Percentiles rank a stretch among this genome's conserved stretches.
phyloP scores from a whole-genome alignment of 139 green algal genomes.

The Ettlia oleoabundans region DNA sequence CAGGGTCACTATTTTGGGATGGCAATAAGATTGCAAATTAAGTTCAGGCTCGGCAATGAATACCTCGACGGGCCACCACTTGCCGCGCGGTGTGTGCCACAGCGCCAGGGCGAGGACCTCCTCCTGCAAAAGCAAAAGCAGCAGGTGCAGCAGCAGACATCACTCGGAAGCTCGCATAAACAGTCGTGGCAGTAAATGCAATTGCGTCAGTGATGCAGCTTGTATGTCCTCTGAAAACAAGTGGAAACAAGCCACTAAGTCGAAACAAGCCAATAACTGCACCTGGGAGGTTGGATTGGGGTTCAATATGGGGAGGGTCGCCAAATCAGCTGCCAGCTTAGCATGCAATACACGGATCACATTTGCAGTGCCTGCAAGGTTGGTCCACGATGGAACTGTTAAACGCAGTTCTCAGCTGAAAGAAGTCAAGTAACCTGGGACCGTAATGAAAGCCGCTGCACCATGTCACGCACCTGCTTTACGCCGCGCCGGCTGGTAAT shows the following conservation, averaged over 20 bases:
- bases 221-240: not conserved
- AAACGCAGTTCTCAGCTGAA: no score
- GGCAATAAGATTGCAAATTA: not conserved
- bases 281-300: not conserved
- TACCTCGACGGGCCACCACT: conserved; percentile 40
- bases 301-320: conserved; percentile 36
- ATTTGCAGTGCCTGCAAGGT: conserved; percentile 4
- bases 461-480: conserved; percentile 21
- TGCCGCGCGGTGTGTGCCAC: conserved; percentile 39
- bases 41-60: not conserved
- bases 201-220: not conserved
- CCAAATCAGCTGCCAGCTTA: conserved; percentile 30
- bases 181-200: no score
- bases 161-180: no score
- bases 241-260: no score
- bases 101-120: not conserved
- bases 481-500: conserved; percentile 20
- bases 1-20: no score
- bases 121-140: conserved; percentile 16
- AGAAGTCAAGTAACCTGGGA: no score
- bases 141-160: no score
- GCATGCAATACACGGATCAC: conserved; percentile 25
- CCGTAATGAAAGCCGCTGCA: no score
- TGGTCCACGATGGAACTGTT: no score
- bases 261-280: no score